These are phyloP conservation scores for Rubia yunnanensis DNA, from an alignment of 257 asterid species.

Conservation along the genomic window DNA sequence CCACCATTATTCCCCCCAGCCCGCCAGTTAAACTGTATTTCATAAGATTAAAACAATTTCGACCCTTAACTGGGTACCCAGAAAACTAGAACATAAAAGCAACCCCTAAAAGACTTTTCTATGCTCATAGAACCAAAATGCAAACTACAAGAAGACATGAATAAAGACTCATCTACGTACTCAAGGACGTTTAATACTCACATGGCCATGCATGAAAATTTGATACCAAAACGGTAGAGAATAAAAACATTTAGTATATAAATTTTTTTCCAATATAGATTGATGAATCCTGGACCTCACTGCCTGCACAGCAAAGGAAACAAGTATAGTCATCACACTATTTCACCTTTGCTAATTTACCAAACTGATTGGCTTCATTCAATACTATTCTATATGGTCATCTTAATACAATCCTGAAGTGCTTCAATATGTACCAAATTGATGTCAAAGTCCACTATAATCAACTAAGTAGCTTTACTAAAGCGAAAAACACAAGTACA, in stretches of 20 bases:
- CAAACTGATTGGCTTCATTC: not conserved
- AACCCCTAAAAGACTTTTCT: not conserved
- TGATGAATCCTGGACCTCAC: not conserved
- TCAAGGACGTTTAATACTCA: not conserved
- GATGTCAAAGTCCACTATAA: not conserved
- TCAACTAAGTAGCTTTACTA: not conserved
- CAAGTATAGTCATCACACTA: not conserved
- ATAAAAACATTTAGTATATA: too few relatives aligned
- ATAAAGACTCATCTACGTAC: not conserved
- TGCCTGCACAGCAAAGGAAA: not conserved
- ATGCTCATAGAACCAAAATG: not conserved
- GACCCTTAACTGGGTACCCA: not conserved
- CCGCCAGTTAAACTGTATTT: not conserved
- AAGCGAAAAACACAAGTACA: not conserved
- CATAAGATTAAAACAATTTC: not conserved
- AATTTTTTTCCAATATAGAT: not conserved
- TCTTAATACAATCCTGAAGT: not conserved
- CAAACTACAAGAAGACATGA: not conserved
- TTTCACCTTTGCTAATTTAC: not conserved
- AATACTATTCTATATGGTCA: not conserved
- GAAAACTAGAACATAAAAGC: not conserved
- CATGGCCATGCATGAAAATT: not conserved
- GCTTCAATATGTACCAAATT: not conserved
- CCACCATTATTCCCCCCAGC: not conserved
- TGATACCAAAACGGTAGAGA: not conserved